Evolutionary conservation across 139 green algal species (phyloP).

Genomic region (Chlamydomonas eustigma): DNA sequence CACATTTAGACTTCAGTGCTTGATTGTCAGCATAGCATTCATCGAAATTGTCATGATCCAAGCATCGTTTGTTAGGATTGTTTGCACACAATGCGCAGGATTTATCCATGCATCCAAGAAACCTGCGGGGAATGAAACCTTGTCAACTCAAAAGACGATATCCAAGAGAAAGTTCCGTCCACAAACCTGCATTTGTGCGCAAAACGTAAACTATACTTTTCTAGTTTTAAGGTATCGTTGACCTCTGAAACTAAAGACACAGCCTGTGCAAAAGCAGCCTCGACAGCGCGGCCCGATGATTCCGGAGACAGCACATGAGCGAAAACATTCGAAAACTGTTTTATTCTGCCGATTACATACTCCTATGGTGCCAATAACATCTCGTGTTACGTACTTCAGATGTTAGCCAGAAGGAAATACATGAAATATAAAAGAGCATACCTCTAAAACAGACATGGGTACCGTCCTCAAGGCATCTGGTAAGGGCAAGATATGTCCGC

Average conservation of each 20-base stretch:
- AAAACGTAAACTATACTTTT: slow-evolving; percentile 4
- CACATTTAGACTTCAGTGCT: slow-evolving; percentile 43
- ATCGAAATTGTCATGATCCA: slow-evolving; percentile 34
- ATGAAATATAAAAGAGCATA: not conserved
- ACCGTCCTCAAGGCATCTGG: not conserved
- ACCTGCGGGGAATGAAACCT: not conserved
- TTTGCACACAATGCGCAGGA: slow-evolving; percentile 51
- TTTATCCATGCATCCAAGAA: slow-evolving; percentile 28
- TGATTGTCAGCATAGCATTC: slow-evolving; percentile 49
- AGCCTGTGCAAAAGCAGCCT: slow-evolving; percentile 24
- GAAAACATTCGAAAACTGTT: slow-evolving; percentile 40
- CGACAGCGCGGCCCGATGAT: slow-evolving; percentile 20
- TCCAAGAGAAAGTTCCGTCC: not conserved
- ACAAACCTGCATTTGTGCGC: slow-evolving; percentile 15
- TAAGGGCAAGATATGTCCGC: not conserved
- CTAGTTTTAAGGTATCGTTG: not conserved
- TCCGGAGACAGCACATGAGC: slow-evolving; percentile 26
- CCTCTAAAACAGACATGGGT: not conserved
- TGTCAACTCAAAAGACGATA: not conserved
- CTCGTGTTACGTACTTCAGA: too few species aligned
- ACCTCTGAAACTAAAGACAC: slow-evolving; percentile 7
- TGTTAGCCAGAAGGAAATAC: not conserved
- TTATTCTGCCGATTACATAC: slow-evolving; percentile 29
- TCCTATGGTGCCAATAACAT: slow-evolving; percentile 25
- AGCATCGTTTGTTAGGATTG: slow-evolving; percentile 50